Percentiles rank a stretch among this genome's conserved stretches.
phyloP scores from a whole-genome alignment of 176 grass and related monocot genomes.

The Triticum dicoccoides region DNA sequence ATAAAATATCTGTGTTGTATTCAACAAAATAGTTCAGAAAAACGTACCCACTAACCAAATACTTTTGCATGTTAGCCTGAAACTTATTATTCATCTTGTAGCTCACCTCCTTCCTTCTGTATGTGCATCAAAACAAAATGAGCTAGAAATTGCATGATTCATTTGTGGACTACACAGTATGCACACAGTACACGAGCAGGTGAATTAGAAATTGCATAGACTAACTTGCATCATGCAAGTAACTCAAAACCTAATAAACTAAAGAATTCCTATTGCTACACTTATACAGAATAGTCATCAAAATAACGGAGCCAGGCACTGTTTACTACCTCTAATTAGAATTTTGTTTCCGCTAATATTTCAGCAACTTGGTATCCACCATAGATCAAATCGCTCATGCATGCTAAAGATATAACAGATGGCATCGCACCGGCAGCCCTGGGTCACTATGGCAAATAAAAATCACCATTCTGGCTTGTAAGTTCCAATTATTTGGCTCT shows the following conservation, averaged over 20 bases:
- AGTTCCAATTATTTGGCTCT: background rate
- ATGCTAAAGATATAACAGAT: background rate
- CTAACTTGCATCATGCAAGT: background rate
- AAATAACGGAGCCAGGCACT: background rate
- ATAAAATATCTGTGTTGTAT: background rate
- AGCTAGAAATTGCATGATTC: conserved; percentile 3
- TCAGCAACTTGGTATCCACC: background rate
- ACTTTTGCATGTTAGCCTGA: conserved; percentile 85
- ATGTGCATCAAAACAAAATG: conserved; percentile 12
- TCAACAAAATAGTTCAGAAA: background rate
- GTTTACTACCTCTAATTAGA: background rate
- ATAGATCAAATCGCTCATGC: background rate
- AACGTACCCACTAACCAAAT: conserved; percentile 73
- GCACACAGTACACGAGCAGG: background rate
- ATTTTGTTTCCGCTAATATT: background rate
- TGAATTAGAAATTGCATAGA: background rate
- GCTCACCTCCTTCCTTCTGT: conserved; percentile 73
- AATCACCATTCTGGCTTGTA: background rate
- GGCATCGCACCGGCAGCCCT: background rate
- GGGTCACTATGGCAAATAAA: background rate
- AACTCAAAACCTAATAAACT: background rate
- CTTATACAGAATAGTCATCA: background rate
- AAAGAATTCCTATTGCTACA: background rate
- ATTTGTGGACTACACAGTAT: background rate
- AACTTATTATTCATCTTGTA: conserved; percentile 91